Base-by-base conservation (phyloP, 768 basidiomycete genomes). In the Chlorophyllum brunneum region DNA sequence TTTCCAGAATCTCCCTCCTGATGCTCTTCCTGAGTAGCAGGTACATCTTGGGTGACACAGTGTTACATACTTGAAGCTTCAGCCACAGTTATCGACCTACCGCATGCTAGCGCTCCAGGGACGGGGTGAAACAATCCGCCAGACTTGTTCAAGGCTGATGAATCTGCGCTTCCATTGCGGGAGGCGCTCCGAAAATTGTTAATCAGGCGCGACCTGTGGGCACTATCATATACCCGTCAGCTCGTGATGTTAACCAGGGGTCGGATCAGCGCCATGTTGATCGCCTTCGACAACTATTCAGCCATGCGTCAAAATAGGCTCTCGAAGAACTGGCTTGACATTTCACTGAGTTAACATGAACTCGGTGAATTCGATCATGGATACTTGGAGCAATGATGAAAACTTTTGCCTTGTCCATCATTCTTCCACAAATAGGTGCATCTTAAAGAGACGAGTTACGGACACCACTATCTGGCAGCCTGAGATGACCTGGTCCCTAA, bases 311-410 rank as follows among this genome's bases (percentile, higher is more conserved):
- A 16, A 16, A 8, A 24, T 10, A 26, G 20, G 20, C 20, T 23
- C 18, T 33, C 6, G 29, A 22, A n/a, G n/a, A 16, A 31, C 41
- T 42, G 29, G 20, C 23, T 23, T 22, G 48, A 11, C 38, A 41
- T 8, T 38, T 31, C 26, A 26, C 48, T 49, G 48, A 39, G 48
- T 37, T 30, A 39, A 22, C 11, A 27, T 18, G 4, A 24, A 50
- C 48, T 50, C 48, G 48, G 48, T 40, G 48, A 50, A 50, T 8
- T 4, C 27, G 29, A 44, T 40, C 38, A 30, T 50, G 24, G 41
- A 22, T 40, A 22, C 7, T 15, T 34, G 15, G 16, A 31, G 8
- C 39, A 31, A 26, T 5, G 9, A 39, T 22, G 27, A n/a, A 27
- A 26, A 33, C 2, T 33, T 41, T 41, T 20, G 7, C 36, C 10